Conservation (phyloP, 169 alveolate species). For the Neospora caninum region DNA sequence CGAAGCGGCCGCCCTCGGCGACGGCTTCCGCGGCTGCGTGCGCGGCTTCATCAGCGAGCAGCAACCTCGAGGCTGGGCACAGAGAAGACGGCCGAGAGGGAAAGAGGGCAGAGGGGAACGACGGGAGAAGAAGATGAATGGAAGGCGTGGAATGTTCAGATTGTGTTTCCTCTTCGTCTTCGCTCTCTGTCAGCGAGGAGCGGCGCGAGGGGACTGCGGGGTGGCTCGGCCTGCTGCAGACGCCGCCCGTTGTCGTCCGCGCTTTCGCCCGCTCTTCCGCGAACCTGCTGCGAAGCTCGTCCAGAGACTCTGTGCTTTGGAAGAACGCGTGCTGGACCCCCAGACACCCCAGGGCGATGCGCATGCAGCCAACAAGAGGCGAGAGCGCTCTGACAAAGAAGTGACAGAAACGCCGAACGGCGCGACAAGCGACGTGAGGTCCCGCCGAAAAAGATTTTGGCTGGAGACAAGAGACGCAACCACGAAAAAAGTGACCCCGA, state of each 20-base stretch:
- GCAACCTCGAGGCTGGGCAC: neutral
- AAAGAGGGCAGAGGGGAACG: neutral
- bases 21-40: neutral
- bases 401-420: neutral
- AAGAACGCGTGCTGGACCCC: conserved; percentile 13
- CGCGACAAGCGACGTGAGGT: neutral
- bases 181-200: neutral
- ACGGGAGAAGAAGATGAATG: neutral
- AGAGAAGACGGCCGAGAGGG: neutral
- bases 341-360: conserved; percentile 27
- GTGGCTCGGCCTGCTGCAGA: neutral
- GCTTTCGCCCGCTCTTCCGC: neutral
- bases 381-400: conserved; percentile 14
- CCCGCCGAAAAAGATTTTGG: neutral
- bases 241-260: neutral
- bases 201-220: neutral
- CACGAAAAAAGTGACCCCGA: neutral
- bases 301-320: neutral
- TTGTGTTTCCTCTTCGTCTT: neutral
- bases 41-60: neutral
- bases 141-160: neutral
- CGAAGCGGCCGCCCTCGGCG: conserved; percentile 1
- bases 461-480: neutral
- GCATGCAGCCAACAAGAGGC: conserved; percentile 25
- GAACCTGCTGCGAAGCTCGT: neutral